Evolutionary conservation across 1,284 basidiomycete genomes (phyloP), one percentile per base, ranked within the genome.

Genomic region (Laetiporus sulphureus): DNA sequence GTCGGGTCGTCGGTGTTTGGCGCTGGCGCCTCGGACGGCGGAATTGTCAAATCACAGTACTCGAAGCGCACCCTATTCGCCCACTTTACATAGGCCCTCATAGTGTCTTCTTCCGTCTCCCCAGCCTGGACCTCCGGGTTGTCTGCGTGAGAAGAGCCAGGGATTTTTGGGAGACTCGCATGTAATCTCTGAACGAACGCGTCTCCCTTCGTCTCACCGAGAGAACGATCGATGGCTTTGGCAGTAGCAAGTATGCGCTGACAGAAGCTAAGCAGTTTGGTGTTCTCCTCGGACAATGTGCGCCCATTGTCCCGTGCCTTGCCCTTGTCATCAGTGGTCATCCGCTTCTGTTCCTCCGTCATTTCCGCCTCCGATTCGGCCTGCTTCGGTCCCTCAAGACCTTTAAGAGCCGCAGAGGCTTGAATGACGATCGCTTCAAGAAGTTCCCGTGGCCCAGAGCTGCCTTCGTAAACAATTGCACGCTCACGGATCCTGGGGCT

Each of bases 381-480:
- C 3, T 66, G 61, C 54, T 78, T 85, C 36, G 68, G 61, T 12
- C 79, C 76, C 57, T 89, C 83, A 29, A 93, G 64, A 4, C 89
- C 86, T 58, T 91, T 91, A 53, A 91, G 68, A 2, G 91, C 90
- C 11, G 91, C 89, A 42, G 82, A 77, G 2, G 91, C 89, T 63
- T 96, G 92, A 40, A 92, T 90, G 32, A 84, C 84, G 46, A 93
- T 84, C 3, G 78, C 83, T 62, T 96, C 91, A 33, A 95, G 71
- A 23, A 95, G 71, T 59, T 94, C 92, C 40, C 92, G 80, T 6
- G 91, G 91, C 4, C 87, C 84, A 1, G 89, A 76, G 38, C 85
- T 84, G 25, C 91, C 91, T 67, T 94, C 91, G 58, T 95, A 96
- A 22, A 85, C 63, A 46, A 92, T 82, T 1, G 77, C 80, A 20